These are phyloP conservation scores for Rauvolfia tetraphylla DNA, from an alignment of 257 asterid species.

Conservation along the genomic window DNA sequence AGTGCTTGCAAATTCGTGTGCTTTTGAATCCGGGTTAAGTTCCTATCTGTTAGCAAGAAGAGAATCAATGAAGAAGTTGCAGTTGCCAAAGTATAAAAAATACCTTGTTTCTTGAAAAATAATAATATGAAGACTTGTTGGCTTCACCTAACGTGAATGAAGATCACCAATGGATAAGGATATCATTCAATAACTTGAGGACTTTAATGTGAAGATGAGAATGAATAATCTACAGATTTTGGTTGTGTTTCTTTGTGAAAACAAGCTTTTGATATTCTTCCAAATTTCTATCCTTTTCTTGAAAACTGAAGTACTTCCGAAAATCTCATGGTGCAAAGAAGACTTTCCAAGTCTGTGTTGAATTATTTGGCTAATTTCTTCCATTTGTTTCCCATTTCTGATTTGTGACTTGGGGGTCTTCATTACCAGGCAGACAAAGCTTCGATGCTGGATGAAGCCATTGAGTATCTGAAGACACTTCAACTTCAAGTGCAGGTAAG, in stretches of 20 bases:
- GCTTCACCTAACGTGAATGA: too few relatives aligned
- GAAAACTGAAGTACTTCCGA: background rate
- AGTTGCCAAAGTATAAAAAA: background rate
- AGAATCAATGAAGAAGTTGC: background rate
- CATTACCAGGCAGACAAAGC: slow-evolving; percentile 86
- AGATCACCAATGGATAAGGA: background rate
- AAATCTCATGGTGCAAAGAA: background rate
- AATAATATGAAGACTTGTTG: background rate
- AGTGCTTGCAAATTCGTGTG: background rate
- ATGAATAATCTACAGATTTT: background rate
- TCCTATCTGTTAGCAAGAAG: background rate
- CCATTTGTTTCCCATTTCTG: background rate
- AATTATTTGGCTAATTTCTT: background rate
- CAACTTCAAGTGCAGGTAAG: slow-evolving; percentile 95
- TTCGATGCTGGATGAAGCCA: slow-evolving; percentile 99
- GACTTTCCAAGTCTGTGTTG: background rate
- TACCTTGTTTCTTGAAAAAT: background rate
- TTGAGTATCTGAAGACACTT: slow-evolving; percentile 91
- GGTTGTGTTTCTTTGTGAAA: background rate
- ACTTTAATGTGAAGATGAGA: background rate
- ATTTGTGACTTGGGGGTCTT: slow-evolving; percentile 14
- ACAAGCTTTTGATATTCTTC: background rate
- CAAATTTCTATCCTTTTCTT: background rate
- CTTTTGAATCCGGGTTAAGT: background rate
- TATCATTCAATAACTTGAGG: background rate